Base-by-base conservation (phyloP, 495 filamentous ascomycete species). In the Hyphodiscus hymeniophilus region DNA sequence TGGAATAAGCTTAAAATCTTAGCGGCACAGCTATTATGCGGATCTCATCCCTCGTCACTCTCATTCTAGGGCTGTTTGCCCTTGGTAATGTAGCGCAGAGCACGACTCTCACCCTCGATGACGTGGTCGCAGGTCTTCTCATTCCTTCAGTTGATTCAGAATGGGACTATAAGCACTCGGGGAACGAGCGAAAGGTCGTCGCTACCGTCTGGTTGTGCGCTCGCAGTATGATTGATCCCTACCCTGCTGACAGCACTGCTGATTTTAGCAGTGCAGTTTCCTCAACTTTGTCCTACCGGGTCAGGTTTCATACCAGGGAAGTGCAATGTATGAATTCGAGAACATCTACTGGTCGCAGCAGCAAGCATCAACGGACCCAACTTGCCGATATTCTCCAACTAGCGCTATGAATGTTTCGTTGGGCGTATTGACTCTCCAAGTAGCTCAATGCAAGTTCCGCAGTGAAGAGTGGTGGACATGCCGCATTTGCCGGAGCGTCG, bases 401-500 rank as follows among this genome's bases (percentile, higher is more conserved):
- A 60, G 23, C 1, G 45, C 66, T 1, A 8, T 40, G 0, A 63
- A 74, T 16, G 68, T 77, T 5, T 67, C 74, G 2, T 31, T 32
- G 0, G 58, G 62, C 2, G 36, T 79, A 10, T 40, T 57, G 7
- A 43, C 64, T 3, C 49, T 71, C 7, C 59, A 54, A 16, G 22
- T 46, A 0, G 51, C 54, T 2, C 22, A 69, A 23, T 65, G 70
- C 22, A 46, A 63, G 5, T 80, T 80, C n/a, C 50, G 67, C 68
- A 8, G 67, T 80, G 28, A 68, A 70, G 21, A 62, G 64, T 38
- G 76, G 76, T 12, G 77, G 78, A 0, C 76, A 80, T 52, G 66
- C 61, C 7, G 64, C 67, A n/a, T 70, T 67, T 44, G 50, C 59
- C 12, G 79, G 80, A 42, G 56, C 63, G 45, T 63, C 67, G 12